Evolutionary conservation across 352 stramenopile species (phyloP), one percentile per base, ranked within the genome.

Genomic region (Globisporangium perplexum): DNA sequence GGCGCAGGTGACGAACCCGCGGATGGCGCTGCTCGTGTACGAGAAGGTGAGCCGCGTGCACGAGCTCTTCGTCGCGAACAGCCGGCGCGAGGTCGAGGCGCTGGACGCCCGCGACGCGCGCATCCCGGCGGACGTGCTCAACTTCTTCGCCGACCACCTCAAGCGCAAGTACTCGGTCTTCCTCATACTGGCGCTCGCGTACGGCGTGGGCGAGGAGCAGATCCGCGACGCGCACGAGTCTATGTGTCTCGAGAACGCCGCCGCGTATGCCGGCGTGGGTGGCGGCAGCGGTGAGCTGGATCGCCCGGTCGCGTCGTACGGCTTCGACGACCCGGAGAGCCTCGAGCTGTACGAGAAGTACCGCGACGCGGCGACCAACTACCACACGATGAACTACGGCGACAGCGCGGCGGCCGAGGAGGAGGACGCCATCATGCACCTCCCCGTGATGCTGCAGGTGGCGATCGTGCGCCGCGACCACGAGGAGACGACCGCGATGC

Each of bases 141-240:
- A 90, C 47, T 94, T 94, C 49, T 94, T 94, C 45, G 65, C 75
- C 1, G 83, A 94, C 28, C 83, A 94, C 55, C 63, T 94, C 20
- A 94, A 94, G 60, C 72, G 83, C 36, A 94, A 94, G 33, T 94
- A 94, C 53, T 88, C 83, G 2, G 83, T 94, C 23, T 94, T 94
- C 50, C 63, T 94, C 33, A 94, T 92, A 23, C 62, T 94, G 14
- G 83, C 83, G 8, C 61, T 94, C 18, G 75, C 79, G 17, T 88
- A 89, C 52, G 83, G 81, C 10, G 72, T 92, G 5, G 63, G 74
- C 26, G 83, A 94, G 57, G 76, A 85, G 26, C 71, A 90, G 44
- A 94, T 94, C 47, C 83, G 83, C 22, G 68, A 86, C 22, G 83
- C 83, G 0, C 83, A 94, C 28, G 83, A 94, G 57, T 56, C 63